Evolutionary conservation across 768 basidiomycete species (phyloP).

Genomic region (Rhizopogon rudus): DNA sequence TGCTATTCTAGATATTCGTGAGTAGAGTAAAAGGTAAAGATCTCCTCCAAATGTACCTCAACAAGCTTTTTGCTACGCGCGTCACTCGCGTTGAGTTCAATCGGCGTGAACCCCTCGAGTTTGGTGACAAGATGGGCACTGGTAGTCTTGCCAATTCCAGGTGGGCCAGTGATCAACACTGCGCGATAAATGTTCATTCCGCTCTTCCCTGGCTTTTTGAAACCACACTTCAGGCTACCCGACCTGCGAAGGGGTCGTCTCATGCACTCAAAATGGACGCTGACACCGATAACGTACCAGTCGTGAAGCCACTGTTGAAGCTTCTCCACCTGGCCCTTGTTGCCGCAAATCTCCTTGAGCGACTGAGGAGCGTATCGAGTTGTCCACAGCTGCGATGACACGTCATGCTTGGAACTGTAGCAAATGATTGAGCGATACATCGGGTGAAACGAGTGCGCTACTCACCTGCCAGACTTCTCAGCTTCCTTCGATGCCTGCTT

Average conservation of each 20-base stretch:
- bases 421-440: not conserved
- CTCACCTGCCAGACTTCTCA: constrained; percentile 16
- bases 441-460: not conserved
- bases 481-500: constrained; percentile 40
- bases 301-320: constrained; percentile 81
- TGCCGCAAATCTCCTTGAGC: constrained; percentile 91
- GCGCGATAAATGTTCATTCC: constrained; percentile 85
- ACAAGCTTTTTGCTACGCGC: constrained; percentile 94
- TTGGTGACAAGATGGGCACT: constrained; percentile 91
- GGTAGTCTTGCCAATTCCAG: constrained; percentile 97
- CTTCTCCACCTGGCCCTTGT: constrained; percentile 89
- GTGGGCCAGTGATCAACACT: constrained; percentile 87
- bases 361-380: constrained; percentile 88
- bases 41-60: constrained; percentile 50
- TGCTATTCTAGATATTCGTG: constrained; percentile 54
- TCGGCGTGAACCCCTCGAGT: constrained; percentile 85
- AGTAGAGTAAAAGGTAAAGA: not conserved
- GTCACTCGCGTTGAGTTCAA: constrained; percentile 97
- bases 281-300: constrained; percentile 54
- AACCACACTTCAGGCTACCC: constrained; percentile 61
- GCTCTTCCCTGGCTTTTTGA: constrained; percentile 93
- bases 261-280: not conserved
- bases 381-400: constrained; percentile 83
- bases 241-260: constrained; percentile 45
- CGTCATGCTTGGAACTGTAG: constrained; percentile 33